Evolutionary conservation across 805 yeast genomes (phyloP), one percentile per base, ranked within the genome.

Genomic region (Blastobotrys chiropterorum): DNA sequence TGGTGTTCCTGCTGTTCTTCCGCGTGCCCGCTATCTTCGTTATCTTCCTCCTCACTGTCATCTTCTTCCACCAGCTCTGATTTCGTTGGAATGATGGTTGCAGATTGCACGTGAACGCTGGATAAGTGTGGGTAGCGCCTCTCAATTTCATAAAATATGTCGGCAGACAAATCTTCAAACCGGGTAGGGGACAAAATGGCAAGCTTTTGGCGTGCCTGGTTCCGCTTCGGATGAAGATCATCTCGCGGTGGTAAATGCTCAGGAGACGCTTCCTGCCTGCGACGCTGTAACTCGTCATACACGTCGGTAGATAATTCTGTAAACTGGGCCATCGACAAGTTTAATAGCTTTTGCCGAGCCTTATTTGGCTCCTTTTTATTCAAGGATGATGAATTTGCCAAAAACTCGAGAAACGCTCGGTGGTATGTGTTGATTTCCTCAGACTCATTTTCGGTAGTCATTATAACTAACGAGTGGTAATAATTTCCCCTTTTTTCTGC

Each of bases 251-350:
- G 73, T 49, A 92, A 73, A 61, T 77, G 81, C 41, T 59, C 62
- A 7, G 62, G 56, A 50, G 79, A 81, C 49, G 47, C 19, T 16
- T 54, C 39, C 78, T 54, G 40, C 42, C 79, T 77, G 56, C 99
- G 77, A 63, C 99, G 79, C 61, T 81, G 81, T 54, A 94, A 72
- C 68, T 94, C 99, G 68, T 94, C 99, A 65, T 82, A 86, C 11
- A 94, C 97, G 67, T 94, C 99, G 2, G 97, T 90, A 58, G 95
- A 81, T 53, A 94, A 78, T 67, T 94, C 99, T 55, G 78, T 76
- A 64, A 94, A 90, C 68, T 95, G 99, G 5, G 84, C 80, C 22
- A 62, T 58, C 1, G 96, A 84, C 50, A 95, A 76, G 63, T 87
- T 89, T 56, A 85, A 75, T 47, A 92, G 76, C 68, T 92, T 90